These are phyloP conservation scores for Fusarium oxysporum DNA, from an alignment of 2,329 filamentous ascomycete genomes.

Conservation along the genomic window DNA sequence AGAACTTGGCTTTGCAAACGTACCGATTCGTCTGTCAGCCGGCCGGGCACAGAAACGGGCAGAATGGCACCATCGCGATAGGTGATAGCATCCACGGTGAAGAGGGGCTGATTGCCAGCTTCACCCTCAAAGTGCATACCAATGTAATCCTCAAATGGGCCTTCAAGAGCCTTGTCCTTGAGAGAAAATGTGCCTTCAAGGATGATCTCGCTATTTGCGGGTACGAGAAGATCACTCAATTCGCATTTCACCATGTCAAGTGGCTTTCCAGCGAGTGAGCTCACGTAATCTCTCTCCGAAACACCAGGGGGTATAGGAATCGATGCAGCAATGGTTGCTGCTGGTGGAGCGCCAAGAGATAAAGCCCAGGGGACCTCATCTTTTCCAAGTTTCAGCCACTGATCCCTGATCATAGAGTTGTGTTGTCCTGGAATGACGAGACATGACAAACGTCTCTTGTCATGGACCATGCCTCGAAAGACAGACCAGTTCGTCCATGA, in stretches of 20 bases:
- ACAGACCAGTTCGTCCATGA: slow-evolving; percentile 62
- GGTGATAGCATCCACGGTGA: neutral
- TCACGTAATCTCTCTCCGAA: neutral
- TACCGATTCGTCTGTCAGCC: neutral
- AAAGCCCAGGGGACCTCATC: slow-evolving; percentile 60
- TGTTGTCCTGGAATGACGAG: slow-evolving; percentile 60
- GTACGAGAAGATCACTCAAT: neutral
- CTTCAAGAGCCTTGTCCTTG: neutral
- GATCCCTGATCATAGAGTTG: slow-evolving; percentile 57
- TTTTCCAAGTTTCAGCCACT: slow-evolving; percentile 58
- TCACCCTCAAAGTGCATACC: neutral
- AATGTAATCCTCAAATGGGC: neutral
- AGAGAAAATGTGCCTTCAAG: neutral
- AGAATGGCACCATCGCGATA: neutral
- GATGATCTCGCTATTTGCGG: neutral
- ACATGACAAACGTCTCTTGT: slow-evolving; percentile 54
- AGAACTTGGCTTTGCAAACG: neutral
- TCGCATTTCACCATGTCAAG: neutral
- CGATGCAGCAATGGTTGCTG: slow-evolving; percentile 56
- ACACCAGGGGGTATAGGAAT: neutral
- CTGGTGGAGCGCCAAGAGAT: slow-evolving; percentile 61
- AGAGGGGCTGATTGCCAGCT: neutral
- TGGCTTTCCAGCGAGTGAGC: neutral
- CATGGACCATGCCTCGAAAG: slow-evolving; percentile 59
- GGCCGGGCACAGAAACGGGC: neutral